Evolutionary conservation across 2,329 filamentous ascomycete genomes (phyloP).

Genomic region (Paracamarosporium sp.): DNA sequence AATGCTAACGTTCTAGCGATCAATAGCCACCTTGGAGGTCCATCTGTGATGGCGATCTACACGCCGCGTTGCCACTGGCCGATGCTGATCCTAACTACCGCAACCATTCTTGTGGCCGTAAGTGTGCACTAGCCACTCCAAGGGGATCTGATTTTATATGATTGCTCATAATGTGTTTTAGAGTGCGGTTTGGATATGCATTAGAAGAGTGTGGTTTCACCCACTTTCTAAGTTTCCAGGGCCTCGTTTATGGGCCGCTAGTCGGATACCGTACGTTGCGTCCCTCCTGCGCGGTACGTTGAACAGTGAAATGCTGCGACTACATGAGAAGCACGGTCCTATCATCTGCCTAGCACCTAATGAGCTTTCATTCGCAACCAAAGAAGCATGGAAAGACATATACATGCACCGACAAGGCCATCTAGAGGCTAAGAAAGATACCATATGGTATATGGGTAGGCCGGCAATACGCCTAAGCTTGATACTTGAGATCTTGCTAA

Average conservation of each 20-base stretch:
- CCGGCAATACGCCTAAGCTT: too few species aligned
- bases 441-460: slow-evolving; percentile 11
- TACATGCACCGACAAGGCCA: slow-evolving; percentile 10
- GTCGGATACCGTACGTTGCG: slow-evolving; percentile 5
- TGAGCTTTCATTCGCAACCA: slow-evolving; percentile 10
- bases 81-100: too few species aligned
- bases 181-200: too few species aligned
- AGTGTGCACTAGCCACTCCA: too few species aligned
- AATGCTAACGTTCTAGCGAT: too few species aligned
- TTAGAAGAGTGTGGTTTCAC: too few species aligned
- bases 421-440: slow-evolving; percentile 5
- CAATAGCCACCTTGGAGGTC: too few species aligned
- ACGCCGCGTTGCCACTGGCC: too few species aligned
- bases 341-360: slow-evolving; percentile 10
- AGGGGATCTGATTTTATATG: too few species aligned
- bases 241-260: slow-evolving; percentile 4
- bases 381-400: slow-evolving; percentile 11
- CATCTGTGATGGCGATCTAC: too few species aligned
- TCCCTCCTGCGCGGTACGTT: not conserved
- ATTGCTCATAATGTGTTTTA: too few species aligned
- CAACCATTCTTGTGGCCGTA: too few species aligned
- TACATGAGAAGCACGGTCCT: slow-evolving; percentile 10
- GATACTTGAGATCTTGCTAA: not conserved
- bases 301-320: not conserved
- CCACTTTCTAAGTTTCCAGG: slow-evolving; percentile 9